Conservation (phyloP, 106 monocot genomes). For the Dioscorea dumetorum region DNA sequence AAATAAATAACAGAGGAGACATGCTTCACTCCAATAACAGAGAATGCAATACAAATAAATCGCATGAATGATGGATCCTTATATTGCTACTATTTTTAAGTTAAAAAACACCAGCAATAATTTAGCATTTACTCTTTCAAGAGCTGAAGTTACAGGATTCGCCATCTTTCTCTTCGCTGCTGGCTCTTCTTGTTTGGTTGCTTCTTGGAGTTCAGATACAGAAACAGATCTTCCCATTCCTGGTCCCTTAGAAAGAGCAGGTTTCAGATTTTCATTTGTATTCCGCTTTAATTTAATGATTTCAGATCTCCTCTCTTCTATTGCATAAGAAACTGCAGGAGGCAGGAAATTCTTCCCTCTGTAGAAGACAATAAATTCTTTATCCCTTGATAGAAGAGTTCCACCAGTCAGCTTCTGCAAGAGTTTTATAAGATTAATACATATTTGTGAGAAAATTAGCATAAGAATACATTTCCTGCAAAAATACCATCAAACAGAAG, state of each 20-base stretch:
- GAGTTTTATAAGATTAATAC: neutral
- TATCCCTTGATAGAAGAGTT: slow-evolving; percentile 82
- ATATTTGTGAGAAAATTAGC: neutral
- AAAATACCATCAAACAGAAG: too few species aligned
- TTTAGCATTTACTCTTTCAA: slow-evolving; percentile 36
- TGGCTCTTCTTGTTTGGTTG: slow-evolving; percentile 1
- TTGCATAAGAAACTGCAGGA: slow-evolving; percentile 66
- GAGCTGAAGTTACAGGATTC: slow-evolving; percentile 14
- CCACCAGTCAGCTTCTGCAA: slow-evolving; percentile 89
- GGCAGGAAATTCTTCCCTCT: slow-evolving; percentile 99
- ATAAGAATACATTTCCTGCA: neutral
- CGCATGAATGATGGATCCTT: too few species aligned
- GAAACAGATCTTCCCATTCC: slow-evolving; percentile 4
- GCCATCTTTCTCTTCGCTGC: slow-evolving; percentile 6
- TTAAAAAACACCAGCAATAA: slow-evolving; percentile 25
- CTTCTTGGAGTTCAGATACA: slow-evolving; percentile 7
- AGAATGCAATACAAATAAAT: too few species aligned
- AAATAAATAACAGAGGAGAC: too few species aligned
- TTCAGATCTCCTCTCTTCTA: slow-evolving; percentile 74
- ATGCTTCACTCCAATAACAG: too few species aligned
- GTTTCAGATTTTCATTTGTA: neutral
- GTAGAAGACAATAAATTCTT: slow-evolving; percentile 79
- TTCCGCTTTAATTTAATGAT: slow-evolving; percentile 18
- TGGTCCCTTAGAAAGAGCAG: neutral
- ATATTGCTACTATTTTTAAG: too few species aligned